Conservation (phyloP, 257 asterid species). For the Eucommia ulmoides region DNA sequence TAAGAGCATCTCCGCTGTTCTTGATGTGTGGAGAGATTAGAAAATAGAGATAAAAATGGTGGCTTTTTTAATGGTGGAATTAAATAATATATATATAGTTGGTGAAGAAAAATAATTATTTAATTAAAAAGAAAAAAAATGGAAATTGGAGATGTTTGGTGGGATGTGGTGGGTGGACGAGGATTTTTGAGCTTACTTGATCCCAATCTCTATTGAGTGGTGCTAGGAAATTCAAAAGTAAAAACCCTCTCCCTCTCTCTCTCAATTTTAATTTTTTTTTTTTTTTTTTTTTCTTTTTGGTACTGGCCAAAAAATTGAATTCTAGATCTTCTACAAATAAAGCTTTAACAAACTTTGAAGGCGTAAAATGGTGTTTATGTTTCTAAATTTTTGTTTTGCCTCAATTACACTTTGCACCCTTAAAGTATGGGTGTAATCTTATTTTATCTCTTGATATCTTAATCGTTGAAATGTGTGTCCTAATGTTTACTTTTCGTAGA, state of each 20-base stretch:
- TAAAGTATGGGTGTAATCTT: too few relatives aligned
- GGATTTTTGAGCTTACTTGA: slow-evolving; percentile 43
- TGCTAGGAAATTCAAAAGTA: slow-evolving; percentile 15
- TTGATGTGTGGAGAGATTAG: slow-evolving; percentile 1
- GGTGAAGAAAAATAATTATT: neutral
- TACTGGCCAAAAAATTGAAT: too few relatives aligned
- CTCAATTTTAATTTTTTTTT: too few relatives aligned
- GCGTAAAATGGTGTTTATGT: too few relatives aligned
- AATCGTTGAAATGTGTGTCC: too few relatives aligned
- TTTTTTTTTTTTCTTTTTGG: too few relatives aligned
- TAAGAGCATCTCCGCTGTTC: neutral
- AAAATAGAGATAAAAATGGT: neutral
- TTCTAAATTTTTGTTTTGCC: too few relatives aligned
- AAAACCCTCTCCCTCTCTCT: neutral
- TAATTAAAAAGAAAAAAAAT: neutral
- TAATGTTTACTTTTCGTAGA: too few relatives aligned
- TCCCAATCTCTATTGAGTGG: slow-evolving; percentile 76
- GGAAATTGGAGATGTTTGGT: slow-evolving; percentile 18
- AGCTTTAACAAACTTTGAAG: too few relatives aligned
- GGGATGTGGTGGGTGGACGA: slow-evolving; percentile 73
- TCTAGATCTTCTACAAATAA: too few relatives aligned
- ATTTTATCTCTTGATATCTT: too few relatives aligned
- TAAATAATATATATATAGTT: neutral
- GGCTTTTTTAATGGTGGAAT: neutral
- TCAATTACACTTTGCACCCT: too few relatives aligned